Percentiles rank a stretch among this genome's conserved stretches.
Evolutionary conservation across 2,329 filamentous ascomycete species (phyloP).

Genomic region (Penicillium italicum): DNA sequence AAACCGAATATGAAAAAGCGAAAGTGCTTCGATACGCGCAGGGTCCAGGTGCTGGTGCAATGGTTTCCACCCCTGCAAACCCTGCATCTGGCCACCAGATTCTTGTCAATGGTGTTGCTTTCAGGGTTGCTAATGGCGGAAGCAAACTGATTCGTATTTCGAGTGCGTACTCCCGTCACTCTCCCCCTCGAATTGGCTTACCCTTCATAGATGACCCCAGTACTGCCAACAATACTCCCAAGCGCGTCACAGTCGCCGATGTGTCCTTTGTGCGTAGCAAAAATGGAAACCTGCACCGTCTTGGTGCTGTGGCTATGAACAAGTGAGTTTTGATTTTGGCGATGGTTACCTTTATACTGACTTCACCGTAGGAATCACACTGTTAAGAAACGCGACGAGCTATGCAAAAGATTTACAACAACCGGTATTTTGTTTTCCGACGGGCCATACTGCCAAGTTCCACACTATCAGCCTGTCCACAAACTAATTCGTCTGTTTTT

Average conservation of each 20-base stretch:
- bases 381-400: conserved; percentile 66
- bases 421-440: conserved; percentile 46
- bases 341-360: conserved; percentile 17
- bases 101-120: conserved; percentile 67
- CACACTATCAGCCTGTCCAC: neutral
- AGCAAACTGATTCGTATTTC: conserved; percentile 74
- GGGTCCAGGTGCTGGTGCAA: conserved; percentile 24
- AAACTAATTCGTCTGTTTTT: conserved; percentile 34
- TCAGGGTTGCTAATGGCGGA: conserved; percentile 69
- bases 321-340: conserved; percentile 53
- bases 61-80: conserved; percentile 25
- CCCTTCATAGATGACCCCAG: conserved; percentile 53
- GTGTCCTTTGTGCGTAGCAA: conserved; percentile 83
- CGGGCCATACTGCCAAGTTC: conserved; percentile 15
- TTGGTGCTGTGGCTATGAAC: conserved; percentile 70
- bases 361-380: conserved; percentile 35
- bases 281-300: conserved; percentile 78
- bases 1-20: conserved; percentile 51
- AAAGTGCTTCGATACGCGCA: conserved; percentile 42
- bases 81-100: conserved; percentile 57
- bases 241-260: conserved; percentile 67
- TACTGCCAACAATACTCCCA: conserved; percentile 66
- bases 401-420: conserved; percentile 63
- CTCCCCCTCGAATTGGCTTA: conserved; percentile 44
- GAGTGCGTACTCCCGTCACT: conserved; percentile 52